Conservation (phyloP, 2,329 filamentous ascomycete species). For the Rosellinia necatrix region DNA sequence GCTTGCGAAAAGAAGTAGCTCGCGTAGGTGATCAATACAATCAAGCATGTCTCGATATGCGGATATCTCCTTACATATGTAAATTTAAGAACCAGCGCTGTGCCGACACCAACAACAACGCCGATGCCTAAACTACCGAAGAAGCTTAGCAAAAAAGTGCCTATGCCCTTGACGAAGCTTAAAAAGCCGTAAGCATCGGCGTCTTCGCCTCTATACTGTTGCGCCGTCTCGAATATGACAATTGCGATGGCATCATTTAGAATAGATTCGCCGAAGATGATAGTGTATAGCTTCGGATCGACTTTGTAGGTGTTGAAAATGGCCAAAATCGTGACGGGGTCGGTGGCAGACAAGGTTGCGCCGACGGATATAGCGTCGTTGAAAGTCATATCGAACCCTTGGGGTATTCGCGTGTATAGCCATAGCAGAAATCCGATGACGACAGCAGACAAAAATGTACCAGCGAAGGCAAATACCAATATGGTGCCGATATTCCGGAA, state of each 20-base stretch:
- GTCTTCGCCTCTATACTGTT: conserved; percentile 81
- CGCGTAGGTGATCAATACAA: conserved; percentile 92
- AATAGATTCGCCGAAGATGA: conserved; percentile 98
- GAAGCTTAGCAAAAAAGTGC: conserved; percentile 94
- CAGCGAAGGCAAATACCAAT: conserved; percentile 94
- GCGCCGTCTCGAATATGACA: conserved; percentile 96
- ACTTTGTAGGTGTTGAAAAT: conserved; percentile 99
- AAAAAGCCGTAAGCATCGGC: conserved; percentile 74
- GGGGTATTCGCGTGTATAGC: conserved; percentile 83
- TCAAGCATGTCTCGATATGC: conserved; percentile 94
- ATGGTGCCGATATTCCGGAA: conserved; percentile 98
- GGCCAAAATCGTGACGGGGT: conserved; percentile 95
- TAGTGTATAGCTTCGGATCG: conserved; percentile 96
- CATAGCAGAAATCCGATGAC: conserved; percentile 88
- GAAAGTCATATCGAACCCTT: conserved; percentile 84
- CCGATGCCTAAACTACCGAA: conserved; percentile 93
- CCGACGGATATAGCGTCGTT: conserved; percentile 97
- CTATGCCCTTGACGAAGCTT: conserved; percentile 87
- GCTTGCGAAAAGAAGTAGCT: conserved; percentile 98
- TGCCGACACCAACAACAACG: conserved; percentile 81
- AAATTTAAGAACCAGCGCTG: conserved; percentile 89
- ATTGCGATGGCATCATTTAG: conserved; percentile 98
- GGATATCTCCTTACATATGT: conserved; percentile 91
- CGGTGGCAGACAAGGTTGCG: conserved; percentile 93
- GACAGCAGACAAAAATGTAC: conserved; percentile 96